These are phyloP conservation scores for Trifolium dubium DNA, from an alignment of 306 rosid species.

Conservation along the genomic window DNA sequence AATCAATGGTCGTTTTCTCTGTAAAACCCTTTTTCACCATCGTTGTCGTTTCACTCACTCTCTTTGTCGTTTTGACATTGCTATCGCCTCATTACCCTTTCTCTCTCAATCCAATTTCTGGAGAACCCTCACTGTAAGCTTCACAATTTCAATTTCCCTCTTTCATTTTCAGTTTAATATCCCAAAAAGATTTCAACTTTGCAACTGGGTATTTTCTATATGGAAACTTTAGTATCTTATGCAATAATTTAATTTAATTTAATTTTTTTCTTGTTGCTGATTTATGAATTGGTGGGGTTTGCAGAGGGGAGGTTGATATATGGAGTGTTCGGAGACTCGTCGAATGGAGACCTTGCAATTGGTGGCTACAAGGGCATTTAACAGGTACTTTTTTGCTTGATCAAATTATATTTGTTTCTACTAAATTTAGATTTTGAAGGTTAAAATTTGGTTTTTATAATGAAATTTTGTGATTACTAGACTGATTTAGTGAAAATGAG, in stretches of 20 bases:
- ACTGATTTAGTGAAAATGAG: conserved; percentile 27
- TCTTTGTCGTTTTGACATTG: conserved; percentile 53
- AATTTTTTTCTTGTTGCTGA: conserved; percentile 9
- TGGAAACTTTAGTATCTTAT: conserved; percentile 9
- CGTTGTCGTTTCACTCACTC: conserved; percentile 52
- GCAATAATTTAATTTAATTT: neutral
- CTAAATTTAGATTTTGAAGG: conserved; percentile 15
- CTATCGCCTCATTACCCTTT: conserved; percentile 54
- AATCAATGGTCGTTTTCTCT: conserved; percentile 68
- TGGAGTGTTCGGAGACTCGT: conserved; percentile 79
- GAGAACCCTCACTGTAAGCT: conserved; percentile 51
- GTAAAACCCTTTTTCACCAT: conserved; percentile 67
- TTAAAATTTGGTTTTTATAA: neutral
- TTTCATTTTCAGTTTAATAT: neutral
- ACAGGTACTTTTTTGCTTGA: conserved; percentile 52
- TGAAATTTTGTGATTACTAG: conserved; percentile 7
- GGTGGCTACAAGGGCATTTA: conserved; percentile 80
- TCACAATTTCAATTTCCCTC: conserved; percentile 16
- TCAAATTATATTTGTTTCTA: neutral
- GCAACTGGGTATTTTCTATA: conserved; percentile 23
- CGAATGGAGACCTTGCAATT: conserved; percentile 92
- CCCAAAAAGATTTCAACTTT: conserved; percentile 26
- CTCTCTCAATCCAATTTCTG: conserved; percentile 41
- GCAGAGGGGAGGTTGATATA: conserved; percentile 64
- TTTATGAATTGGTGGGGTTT: conserved; percentile 31